Base-by-base conservation (phyloP, 352 stramenopile genomes). In the Blastocystis sp. region DNA sequence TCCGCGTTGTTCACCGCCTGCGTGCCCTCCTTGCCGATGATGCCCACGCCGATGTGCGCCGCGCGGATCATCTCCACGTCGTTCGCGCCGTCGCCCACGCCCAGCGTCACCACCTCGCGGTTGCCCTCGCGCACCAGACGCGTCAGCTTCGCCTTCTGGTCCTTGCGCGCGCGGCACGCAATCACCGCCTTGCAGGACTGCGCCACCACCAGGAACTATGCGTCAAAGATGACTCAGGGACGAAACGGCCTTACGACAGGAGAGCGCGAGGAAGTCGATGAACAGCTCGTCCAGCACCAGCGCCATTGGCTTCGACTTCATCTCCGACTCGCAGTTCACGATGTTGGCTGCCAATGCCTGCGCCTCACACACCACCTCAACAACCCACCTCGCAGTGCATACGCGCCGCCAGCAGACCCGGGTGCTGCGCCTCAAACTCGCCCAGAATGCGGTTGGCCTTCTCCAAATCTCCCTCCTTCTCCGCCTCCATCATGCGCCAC, bases 11-110 rank as follows among this genome's bases (percentile, higher is more conserved):
- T 99, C 10, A 98, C 96, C 21, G 97, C 97, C 87, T 99, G 96
- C 90, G 97, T 95, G 21, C 97, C 97, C 91, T 99, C 97, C 87
- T 98, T 93, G 17, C 97, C 96, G 28, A 93, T 98, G 90, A 99
- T 99, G 21, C 96, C 97, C 53, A 99, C 93, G 62, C 97, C 97
- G 71, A 98, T 94, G 88, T 99, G 95, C 11, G 97, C 96, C 90
- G 97, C 95, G 89, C 98, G 95, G 89, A 99, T 99, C 96, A 99
- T 99, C 43, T 95, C 95, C 60, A 99, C 96, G 87, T 99, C 97
- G 89, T 99, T 99, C 38, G 96, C 97, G 19, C 96, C 96, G 90
- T 99, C 97, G 23, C 96, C 97, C 88, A 98, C 98, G 4, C 95
- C 93, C n/a, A 98, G 92, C 4, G 71, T 81, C 43, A 81, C 71